Conservation (phyloP, 2,329 filamentous ascomycete genomes). For the Clonostachys byssicola region DNA sequence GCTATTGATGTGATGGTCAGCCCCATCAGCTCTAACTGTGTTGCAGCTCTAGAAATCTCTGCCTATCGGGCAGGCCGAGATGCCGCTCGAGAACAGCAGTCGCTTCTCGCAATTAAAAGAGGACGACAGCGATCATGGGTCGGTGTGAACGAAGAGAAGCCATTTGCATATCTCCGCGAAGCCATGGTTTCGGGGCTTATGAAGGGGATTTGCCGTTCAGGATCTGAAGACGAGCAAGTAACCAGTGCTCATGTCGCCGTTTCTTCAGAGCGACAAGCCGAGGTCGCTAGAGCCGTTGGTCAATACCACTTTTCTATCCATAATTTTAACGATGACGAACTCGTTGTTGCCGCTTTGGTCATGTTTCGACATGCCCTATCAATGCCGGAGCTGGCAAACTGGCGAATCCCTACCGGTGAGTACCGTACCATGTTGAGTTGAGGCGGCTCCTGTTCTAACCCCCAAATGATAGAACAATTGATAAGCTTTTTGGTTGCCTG, state of each 20-base stretch:
- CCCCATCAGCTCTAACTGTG: slow-evolving; percentile 69
- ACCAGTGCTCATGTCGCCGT: slow-evolving; percentile 65
- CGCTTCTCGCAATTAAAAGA: slow-evolving; percentile 67
- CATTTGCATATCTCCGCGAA: slow-evolving; percentile 85
- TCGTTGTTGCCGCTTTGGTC: slow-evolving; percentile 76
- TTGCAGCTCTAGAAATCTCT: slow-evolving; percentile 75
- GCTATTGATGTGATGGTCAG: slow-evolving; percentile 82
- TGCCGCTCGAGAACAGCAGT: slow-evolving; percentile 67
- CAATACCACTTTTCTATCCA: slow-evolving; percentile 89
- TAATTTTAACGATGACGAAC: slow-evolving; percentile 83
- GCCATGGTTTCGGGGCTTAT: slow-evolving; percentile 91
- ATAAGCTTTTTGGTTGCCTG: slow-evolving; percentile 84
- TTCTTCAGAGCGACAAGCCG: slow-evolving; percentile 56
- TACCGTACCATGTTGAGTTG: slow-evolving; percentile 3
- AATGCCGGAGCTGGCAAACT: slow-evolving; percentile 76
- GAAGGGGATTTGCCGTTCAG: slow-evolving; percentile 77
- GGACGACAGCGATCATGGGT: slow-evolving; percentile 89
- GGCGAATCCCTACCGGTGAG: slow-evolving; percentile 74
- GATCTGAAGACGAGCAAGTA: slow-evolving; percentile 60
- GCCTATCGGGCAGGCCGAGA: slow-evolving; percentile 80
- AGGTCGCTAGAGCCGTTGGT: slow-evolving; percentile 67
- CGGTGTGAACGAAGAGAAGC: slow-evolving; percentile 77
- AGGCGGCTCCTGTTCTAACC: neutral
- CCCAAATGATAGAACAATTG: slow-evolving; percentile 61
- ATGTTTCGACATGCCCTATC: slow-evolving; percentile 88